phyloP scores from a whole-genome alignment of 345 rosid species.

The Citrus reticulata region DNA sequence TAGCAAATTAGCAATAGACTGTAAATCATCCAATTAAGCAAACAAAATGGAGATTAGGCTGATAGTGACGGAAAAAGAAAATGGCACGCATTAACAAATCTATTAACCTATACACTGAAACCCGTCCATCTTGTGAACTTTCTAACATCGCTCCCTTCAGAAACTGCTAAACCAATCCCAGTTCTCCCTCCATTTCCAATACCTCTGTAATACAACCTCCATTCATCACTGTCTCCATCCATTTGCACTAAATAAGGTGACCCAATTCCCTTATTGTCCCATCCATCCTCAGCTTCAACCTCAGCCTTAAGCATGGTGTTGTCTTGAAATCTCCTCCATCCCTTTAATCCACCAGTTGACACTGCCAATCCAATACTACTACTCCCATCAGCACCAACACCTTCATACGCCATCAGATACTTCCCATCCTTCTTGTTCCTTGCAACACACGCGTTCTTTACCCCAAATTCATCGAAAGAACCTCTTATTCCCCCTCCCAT shows the following conservation, averaged over 20 bases:
- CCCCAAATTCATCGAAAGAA: constrained; percentile 57
- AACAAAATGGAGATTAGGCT: not conserved
- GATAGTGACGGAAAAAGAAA: not conserved
- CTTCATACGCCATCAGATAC: constrained; percentile 76
- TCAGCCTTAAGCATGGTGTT: constrained; percentile 39
- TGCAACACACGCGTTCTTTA: constrained; percentile 49
- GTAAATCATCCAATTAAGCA: not conserved
- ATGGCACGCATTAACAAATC: not conserved
- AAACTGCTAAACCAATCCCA: constrained; percentile 70
- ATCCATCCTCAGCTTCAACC: constrained; percentile 37
- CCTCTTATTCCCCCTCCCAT: constrained; percentile 47
- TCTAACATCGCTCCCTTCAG: constrained; percentile 41
- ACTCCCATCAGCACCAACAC: constrained; percentile 41
- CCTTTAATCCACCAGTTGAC: constrained; percentile 57
- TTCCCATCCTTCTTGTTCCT: constrained; percentile 55
- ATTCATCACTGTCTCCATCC: constrained; percentile 54
- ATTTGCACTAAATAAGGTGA: constrained; percentile 64
- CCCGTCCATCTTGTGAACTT: constrained; percentile 57
- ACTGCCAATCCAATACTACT: constrained; percentile 59
- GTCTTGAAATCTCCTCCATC: constrained; percentile 48
- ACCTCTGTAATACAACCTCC: constrained; percentile 77
- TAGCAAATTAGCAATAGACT: not conserved
- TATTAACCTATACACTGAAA: constrained; percentile 38
- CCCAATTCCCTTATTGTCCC: constrained; percentile 71
- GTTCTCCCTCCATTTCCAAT: constrained; percentile 53